A percentile compares a stretch with the other conserved stretches of the same genome.
phyloP scores from a whole-genome alignment of 441 rosid species.

The Pelargonium fulgidum region DNA sequence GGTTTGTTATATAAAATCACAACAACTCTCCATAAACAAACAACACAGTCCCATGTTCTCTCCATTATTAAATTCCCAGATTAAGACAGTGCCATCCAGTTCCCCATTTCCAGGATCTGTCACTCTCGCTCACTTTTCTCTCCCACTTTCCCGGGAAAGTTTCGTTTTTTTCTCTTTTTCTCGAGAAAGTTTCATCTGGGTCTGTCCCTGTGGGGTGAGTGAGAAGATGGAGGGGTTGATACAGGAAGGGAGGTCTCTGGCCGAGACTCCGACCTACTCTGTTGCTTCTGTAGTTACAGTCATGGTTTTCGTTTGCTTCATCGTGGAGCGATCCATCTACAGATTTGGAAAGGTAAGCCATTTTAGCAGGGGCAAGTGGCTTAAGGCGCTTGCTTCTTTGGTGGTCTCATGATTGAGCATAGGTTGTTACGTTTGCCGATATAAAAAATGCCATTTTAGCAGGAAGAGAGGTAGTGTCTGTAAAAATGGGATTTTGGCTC shows the following conservation, averaged over 20 bases:
- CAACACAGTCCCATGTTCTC: slow-evolving; percentile 24
- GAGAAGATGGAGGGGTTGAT: slow-evolving; percentile 32
- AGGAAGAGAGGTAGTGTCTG: too few relatives aligned
- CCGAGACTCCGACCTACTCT: slow-evolving; percentile 88
- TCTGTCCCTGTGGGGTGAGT: not conserved
- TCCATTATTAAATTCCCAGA: not conserved
- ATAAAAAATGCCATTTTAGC: too few relatives aligned
- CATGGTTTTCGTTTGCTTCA: slow-evolving; percentile 68
- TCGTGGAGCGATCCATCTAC: slow-evolving; percentile 73
- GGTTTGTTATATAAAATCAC: slow-evolving; percentile 21
- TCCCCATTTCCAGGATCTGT: slow-evolving; percentile 38
- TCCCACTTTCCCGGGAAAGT: slow-evolving; percentile 9
- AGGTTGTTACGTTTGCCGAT: too few relatives aligned
- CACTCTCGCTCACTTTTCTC: slow-evolving; percentile 15
- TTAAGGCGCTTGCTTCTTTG: too few relatives aligned
- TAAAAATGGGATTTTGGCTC: too few relatives aligned
- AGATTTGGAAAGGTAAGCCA: slow-evolving; percentile 70
- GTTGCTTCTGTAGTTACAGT: slow-evolving; percentile 84
- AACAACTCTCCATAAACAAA: slow-evolving; percentile 13
- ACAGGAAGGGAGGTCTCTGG: slow-evolving; percentile 74
- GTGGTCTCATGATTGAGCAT: too few relatives aligned
- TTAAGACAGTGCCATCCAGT: slow-evolving; percentile 8
- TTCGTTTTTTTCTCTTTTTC: slow-evolving; percentile 6
- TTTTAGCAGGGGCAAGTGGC: not conserved
- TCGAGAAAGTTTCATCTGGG: slow-evolving; percentile 11